Conservation (phyloP, 2,329 filamentous ascomycete species). For the Curvularia sp. region DNA sequence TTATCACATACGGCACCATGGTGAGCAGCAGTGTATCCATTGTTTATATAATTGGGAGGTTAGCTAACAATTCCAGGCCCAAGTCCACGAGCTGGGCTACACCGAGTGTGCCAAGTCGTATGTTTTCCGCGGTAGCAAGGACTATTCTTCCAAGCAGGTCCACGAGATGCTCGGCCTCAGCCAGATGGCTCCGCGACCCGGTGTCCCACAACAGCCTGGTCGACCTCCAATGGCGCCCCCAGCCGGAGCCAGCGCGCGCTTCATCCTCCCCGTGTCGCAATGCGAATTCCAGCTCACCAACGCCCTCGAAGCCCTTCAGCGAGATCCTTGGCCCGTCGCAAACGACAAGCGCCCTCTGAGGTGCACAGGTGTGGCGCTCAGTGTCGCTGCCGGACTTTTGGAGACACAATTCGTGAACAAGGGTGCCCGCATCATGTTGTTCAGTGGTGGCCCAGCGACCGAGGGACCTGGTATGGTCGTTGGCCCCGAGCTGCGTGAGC, state of each 20-base stretch:
- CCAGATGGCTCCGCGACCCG: constrained; percentile 73
- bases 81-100: constrained; percentile 98
- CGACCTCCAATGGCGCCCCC: constrained; percentile 68
- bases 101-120: constrained; percentile 98
- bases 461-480: constrained; percentile 98
- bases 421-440: constrained; percentile 95
- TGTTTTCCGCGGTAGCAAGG: constrained; percentile 96
- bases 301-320: constrained; percentile 91
- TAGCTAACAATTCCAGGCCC: constrained; percentile 63
- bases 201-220: constrained; percentile 73
- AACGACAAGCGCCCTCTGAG: constrained; percentile 89
- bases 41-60: too few relatives aligned
- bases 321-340: constrained; percentile 95
- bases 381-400: constrained; percentile 88
- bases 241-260: constrained; percentile 83
- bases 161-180: constrained; percentile 96
- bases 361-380: constrained; percentile 95
- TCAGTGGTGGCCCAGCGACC: constrained; percentile 91
- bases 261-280: constrained; percentile 91
- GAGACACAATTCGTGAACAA: constrained; percentile 96
- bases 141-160: constrained; percentile 98
- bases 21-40: constrained; percentile 53
- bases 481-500: constrained; percentile 91
- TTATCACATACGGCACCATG: constrained; percentile 94
- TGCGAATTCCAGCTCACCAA: constrained; percentile 98